Evolutionary conservation across 495 filamentous ascomycete species (phyloP), one percentile per base, ranked within the genome.

Genomic region (Penicillium canariense): DNA sequence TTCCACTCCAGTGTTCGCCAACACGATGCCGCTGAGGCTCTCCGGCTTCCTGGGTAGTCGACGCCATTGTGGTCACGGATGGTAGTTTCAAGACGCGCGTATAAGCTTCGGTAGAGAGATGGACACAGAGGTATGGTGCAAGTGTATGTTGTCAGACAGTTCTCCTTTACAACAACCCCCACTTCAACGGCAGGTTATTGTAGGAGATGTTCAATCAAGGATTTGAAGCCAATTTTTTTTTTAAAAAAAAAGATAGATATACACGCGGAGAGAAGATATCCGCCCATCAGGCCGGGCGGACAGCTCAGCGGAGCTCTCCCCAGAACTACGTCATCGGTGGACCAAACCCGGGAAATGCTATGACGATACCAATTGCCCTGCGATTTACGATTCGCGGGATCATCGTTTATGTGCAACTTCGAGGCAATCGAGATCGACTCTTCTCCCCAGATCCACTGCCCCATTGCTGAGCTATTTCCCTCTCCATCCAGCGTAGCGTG

Each of bases 1-100:
- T 62, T 27, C 63, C 74, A 50, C 73, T 75, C 72, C 73, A 78
- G 44, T 75, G 68, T 55, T 75, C 69, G 25, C 73, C 75, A 5
- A 74, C 61, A 23, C 59, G 68, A 35, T 68, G 71, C 15, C 58
- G 54, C 42, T 66, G 35, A 15, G 72, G 68, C 25, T 59, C 53
- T 5, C 28, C 42, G 46, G 56, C 39, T 17, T 56, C 52, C 17
- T 55, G 52, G 46, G 55, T 55, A 18, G 45, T 50, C n/a, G 66
- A 48, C 20, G 59, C 52, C 67, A 69, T 70, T n/a, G 27, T 65
- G 57, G 34, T 31, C 8, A 9, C 26, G 6, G 14, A 28, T 23
- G 8, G 20, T 15, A 4, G 46, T 34, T 23, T 15, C 17, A 8
- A 48, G 28, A 14, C 22, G 23, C 17, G 17, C 6, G 46, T 32